Base-by-base conservation (phyloP, 1,284 basidiomycete genomes). In the Phenoliferia sp. region DNA sequence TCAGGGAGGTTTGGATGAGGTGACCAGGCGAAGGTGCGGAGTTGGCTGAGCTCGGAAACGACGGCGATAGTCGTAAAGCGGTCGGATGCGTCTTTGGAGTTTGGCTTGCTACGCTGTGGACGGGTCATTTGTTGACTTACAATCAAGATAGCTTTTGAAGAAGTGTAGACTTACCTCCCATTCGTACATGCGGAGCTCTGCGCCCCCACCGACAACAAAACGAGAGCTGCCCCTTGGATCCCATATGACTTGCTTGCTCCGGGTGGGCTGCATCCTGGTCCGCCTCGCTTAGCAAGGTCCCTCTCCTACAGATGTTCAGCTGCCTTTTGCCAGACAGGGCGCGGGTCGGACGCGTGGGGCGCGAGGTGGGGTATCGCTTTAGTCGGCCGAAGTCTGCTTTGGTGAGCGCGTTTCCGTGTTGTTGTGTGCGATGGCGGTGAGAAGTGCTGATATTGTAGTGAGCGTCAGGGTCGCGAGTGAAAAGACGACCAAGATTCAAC, bases 241-340 rank as follows among this genome's bases (percentile, higher is more conserved):
- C 64, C 61, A 63, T 4, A 66, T 22, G 29, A 69, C 61, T n/a
- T 33, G 33, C 61, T 61, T 60, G 74, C 79, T 92, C 72, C 83
- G 91, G 66, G 79, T 92, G 62, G 83, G 87, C 22, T 87, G 85
- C 79, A 90, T 92, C 66, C 84, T 88, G 10, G 80, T 86, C 67
- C 89, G 94, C 84, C 91, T 91, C 26, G 73, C 90, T 54, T 78
- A 90, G 39, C 71, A 73, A 65, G 72, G 73, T 69, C 17, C 2
- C 60, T 39, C n/a, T 44, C 39, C 39, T 44, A 12, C 39, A 44
- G 39, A n/a, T n/a, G n/a, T n/a, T n/a, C n/a, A n/a, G 39, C 39
- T 44, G 39, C 12, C 39, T 44, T 44, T n/a, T n/a, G n/a, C n/a
- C n/a, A n/a, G n/a, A n/a, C n/a, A n/a, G n/a, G n/a, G n/a, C n/a